Evolutionary conservation across 2,329 filamentous ascomycete species (phyloP), one percentile per base, ranked within the genome.

Genomic region (Nemania sp.): DNA sequence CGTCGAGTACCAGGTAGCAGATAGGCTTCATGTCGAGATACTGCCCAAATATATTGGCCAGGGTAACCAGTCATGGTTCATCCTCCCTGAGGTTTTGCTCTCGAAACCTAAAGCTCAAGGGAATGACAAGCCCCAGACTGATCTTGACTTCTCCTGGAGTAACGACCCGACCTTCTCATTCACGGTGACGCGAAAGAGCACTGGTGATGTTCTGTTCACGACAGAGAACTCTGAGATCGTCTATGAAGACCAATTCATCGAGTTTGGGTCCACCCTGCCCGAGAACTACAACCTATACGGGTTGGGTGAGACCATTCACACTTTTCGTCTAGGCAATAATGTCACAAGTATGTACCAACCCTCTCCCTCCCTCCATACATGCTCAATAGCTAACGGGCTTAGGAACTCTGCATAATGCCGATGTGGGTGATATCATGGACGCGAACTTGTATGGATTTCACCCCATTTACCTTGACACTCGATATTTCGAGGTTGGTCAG

Each of bases 241-340:
- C 0, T 94, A 88, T 73, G 91, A 93, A 75, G 86, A 94, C 72
- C 92, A 94, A 73, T 94, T 93, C 77, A 87, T 94, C 49, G 92
- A 94, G 73, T 90, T 94, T 71, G 85, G 85, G 5, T 90, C 89
- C 20, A 77, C 83, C 27, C 77, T 93, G 15, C 91, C 91, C 0
- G 84, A 90, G 66, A 86, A 91, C 57, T 93, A 93, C 79, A 93
- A 94, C 70, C 77, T 93, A 0, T 93, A 93, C 69, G 92, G 92
- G 1, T 82, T 94, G 29, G 91, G 91, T 18, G 92, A 94, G 79
- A 86, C 87, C 0, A 92, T 94, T 35, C 90, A 92, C 73, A 87
- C 87, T 15, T 83, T 94, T 43, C 84, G 90, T 43, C 83, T 95
- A n/a, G 88, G 90, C 27, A 90, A 92, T 70, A 92, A 94, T 75